These are phyloP conservation scores for Lotmaria passim DNA, from an alignment of 208 protist species.

Conservation along the genomic window DNA sequence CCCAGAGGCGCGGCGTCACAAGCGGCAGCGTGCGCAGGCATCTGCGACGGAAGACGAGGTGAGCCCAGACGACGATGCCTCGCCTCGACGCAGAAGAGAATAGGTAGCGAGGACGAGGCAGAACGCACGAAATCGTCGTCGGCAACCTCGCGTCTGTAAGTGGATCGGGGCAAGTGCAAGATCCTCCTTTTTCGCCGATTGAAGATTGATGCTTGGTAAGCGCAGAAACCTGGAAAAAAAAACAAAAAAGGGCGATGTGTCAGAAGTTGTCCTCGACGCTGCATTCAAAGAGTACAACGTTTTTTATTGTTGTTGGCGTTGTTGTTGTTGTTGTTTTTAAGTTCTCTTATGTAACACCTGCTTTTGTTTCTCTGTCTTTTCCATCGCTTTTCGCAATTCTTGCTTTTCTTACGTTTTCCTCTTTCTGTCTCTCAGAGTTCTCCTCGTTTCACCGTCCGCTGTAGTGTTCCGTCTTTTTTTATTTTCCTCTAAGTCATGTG, in stretches of 20 bases:
- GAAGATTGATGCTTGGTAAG: too few species aligned
- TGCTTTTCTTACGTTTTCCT: conserved; percentile 11
- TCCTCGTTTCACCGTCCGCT: not conserved
- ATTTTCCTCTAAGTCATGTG: too few species aligned
- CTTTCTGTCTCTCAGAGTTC: not conserved
- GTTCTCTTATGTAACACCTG: not conserved
- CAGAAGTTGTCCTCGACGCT: too few species aligned
- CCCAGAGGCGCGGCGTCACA: not conserved
- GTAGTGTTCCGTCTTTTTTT: too few species aligned
- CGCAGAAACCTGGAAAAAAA: too few species aligned
- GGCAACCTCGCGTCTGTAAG: not conserved
- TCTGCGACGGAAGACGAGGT: not conserved
- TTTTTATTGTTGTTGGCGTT: not conserved
- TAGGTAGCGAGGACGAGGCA: not conserved
- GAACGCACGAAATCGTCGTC: not conserved
- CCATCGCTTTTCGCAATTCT: not conserved
- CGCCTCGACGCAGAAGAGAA: conserved; percentile 5
- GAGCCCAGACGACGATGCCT: not conserved
- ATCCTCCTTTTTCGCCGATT: too few species aligned
- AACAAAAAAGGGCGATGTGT: not conserved
- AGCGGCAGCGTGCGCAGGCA: conserved; percentile 16
- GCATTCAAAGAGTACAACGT: not conserved
- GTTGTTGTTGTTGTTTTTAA: not conserved
- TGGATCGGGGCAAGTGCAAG: too few species aligned
- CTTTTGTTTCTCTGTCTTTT: not conserved